A percentile compares a stretch with the other conserved stretches of the same genome.
These are phyloP conservation scores for Vitis hybrid DNA, from an alignment of 177 flowering plant species.

Conservation along the genomic window DNA sequence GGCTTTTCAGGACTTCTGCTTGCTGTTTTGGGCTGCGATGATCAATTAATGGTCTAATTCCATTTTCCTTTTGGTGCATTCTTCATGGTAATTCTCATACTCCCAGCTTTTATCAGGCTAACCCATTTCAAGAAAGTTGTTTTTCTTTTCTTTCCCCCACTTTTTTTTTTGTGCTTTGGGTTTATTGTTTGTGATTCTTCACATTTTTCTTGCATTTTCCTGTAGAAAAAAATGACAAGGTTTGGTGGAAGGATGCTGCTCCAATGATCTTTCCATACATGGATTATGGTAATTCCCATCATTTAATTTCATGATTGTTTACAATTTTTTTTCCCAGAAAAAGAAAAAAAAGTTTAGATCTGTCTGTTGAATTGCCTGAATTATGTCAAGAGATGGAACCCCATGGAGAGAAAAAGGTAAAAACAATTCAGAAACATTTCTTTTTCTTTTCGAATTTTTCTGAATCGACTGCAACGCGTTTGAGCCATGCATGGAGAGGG, in stretches of 20 bases:
- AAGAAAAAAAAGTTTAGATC: not conserved
- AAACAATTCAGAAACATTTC: not conserved
- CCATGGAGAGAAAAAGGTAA: not conserved
- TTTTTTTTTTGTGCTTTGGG: not conserved
- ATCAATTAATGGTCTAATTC: too few species aligned
- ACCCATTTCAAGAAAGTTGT: not conserved
- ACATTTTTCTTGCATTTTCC: not conserved
- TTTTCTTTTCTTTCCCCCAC: not conserved
- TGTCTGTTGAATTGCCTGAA: not conserved
- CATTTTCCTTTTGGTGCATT: too few species aligned
- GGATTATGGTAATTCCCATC: constrained; percentile 2
- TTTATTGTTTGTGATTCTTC: not conserved
- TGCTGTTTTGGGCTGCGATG: too few species aligned
- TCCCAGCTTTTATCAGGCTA: not conserved
- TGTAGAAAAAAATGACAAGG: not conserved
- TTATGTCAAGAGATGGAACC: not conserved
- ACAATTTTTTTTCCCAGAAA: not conserved
- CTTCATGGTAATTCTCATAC: not conserved
- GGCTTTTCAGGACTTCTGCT: constrained; percentile 37
- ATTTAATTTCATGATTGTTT: not conserved
- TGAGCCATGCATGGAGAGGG: constrained; percentile 25
- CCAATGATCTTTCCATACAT: not conserved
- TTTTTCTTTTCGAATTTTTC: not conserved
- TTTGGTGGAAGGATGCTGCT: not conserved
- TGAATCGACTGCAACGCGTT: constrained; percentile 11